Evolutionary conservation across 2,329 filamentous ascomycete species (phyloP), one percentile per base, ranked within the genome.

Genomic region (Zymoseptoria crescenta): DNA sequence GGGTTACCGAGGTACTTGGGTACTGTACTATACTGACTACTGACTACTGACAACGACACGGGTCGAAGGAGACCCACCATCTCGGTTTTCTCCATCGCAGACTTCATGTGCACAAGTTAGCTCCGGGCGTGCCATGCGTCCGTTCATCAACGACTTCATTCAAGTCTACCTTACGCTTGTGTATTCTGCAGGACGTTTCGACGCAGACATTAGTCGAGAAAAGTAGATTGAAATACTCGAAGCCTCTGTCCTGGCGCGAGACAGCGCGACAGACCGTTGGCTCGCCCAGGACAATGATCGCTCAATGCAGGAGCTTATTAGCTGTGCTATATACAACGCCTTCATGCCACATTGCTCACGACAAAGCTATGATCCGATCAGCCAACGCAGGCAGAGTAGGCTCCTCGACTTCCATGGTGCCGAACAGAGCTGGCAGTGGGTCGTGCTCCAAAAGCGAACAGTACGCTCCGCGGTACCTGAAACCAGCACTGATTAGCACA

Each of bases 361-460:
- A 58, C 24, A 63, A 57, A 27, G 66, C 65, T 48, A 70, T 67
- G 10, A 74, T 67, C 52, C 68, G 67, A 16, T 78, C 72, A 0
- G 81, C 81, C 77, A 83, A 78, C 9, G 76, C 76, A 1, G 74
- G 71, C 53, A 83, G 66, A 0, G 68, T 73, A 50, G 77, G 75
- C 4, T 76, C 76, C 52, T 77, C 73, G 20, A 83, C 77, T 56
- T 82, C 80, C 74, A 82, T 77, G 59, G 76, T 55, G 1, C 61
- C 70, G 1, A 82, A 83, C 0, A 84, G 67, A 52, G 80, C 78
- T 8, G 69, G 67, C 55, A 77, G 76, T 2, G 75, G 68, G 65
- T 83, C 80, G 56, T 76, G 75, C 65, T 84, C 81, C 63, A 75
- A 79, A 0, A 80, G 72, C 1, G 77, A 75, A 63, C 79, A 82